Evolutionary conservation across 495 filamentous ascomycete genomes (phyloP).

Genomic region (Penicillium soppii): DNA sequence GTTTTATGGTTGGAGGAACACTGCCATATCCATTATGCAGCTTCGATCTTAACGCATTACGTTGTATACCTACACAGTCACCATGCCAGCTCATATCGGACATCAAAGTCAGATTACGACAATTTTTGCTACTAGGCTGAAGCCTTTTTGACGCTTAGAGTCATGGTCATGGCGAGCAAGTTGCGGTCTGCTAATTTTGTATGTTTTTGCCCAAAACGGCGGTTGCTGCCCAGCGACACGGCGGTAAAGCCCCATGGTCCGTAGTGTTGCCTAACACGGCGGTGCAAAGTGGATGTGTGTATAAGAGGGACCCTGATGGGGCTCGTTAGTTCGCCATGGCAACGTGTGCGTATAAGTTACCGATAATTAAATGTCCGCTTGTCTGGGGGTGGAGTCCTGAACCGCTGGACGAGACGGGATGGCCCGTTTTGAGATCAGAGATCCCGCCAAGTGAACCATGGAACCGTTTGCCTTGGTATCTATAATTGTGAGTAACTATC

Average conservation of each 20-base stretch:
- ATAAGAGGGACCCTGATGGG: slow-evolving; percentile 14
- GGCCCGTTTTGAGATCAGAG: slow-evolving; percentile 16
- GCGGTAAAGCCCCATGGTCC: slow-evolving; percentile 39
- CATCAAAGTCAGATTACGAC: background rate
- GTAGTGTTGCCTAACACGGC: slow-evolving; percentile 36
- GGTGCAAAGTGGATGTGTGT: slow-evolving; percentile 13
- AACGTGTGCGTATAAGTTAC: slow-evolving; percentile 20
- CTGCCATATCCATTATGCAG: slow-evolving; percentile 3
- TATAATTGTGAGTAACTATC: background rate
- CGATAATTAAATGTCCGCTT: slow-evolving; percentile 3
- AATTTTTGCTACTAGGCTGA: slow-evolving; percentile 11
- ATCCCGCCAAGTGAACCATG: slow-evolving; percentile 25
- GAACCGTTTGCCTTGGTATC: slow-evolving; percentile 13
- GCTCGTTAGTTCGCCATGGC: slow-evolving; percentile 25
- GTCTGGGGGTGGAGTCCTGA: slow-evolving; percentile 25
- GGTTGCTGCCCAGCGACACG: slow-evolving; percentile 43
- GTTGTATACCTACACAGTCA: slow-evolving; percentile 6
- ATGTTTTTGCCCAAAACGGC: slow-evolving; percentile 22
- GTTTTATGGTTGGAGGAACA: background rate
- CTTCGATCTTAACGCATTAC: slow-evolving; percentile 1
- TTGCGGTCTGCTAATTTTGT: slow-evolving; percentile 40
- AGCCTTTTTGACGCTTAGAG: background rate
- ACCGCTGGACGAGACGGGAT: slow-evolving; percentile 32
- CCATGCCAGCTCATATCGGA: background rate
- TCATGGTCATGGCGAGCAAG: slow-evolving; percentile 16